Percentiles rank a stretch among this genome's conserved stretches.
phyloP scores from a whole-genome alignment of 2,329 filamentous ascomycete species.

The Tolypocladium pustulatum region DNA sequence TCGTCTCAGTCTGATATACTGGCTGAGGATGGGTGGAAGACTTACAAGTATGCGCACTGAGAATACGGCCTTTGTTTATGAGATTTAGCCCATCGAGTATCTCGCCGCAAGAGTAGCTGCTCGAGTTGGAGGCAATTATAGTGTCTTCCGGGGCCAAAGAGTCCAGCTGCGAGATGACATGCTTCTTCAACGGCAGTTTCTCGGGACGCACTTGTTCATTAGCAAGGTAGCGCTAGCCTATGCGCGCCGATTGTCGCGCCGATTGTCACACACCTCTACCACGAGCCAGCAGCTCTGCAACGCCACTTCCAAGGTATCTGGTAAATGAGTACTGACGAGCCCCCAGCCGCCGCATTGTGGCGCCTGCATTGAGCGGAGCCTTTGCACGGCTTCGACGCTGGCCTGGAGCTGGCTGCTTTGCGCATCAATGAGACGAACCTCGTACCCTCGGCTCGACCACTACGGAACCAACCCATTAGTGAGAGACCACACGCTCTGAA shows the following conservation, averaged over 20 bases:
- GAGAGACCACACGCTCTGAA: neutral
- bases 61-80: constrained; percentile 20
- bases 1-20: neutral
- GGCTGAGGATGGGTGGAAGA: neutral
- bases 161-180: constrained; percentile 28
- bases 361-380: constrained; percentile 7
- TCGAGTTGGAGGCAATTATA: constrained; percentile 35
- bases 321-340: constrained; percentile 10
- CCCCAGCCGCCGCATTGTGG: constrained; percentile 8
- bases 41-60: constrained; percentile 33
- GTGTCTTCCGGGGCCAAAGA: constrained; percentile 19
- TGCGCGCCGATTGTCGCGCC: neutral
- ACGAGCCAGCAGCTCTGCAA: constrained; percentile 15
- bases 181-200: constrained; percentile 26
- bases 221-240: neutral
- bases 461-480: neutral
- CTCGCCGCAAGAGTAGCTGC: constrained; percentile 31
- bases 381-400: constrained; percentile 14
- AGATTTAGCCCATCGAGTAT: constrained; percentile 26
- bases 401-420: constrained; percentile 14
- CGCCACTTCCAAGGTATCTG: constrained; percentile 8
- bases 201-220: constrained; percentile 31
- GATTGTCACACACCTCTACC: constrained; percentile 11
- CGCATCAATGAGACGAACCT: constrained; percentile 17
- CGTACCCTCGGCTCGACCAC: constrained; percentile 19